Conservation (phyloP, 148 eudicot species). For the Limonium bicolor region DNA sequence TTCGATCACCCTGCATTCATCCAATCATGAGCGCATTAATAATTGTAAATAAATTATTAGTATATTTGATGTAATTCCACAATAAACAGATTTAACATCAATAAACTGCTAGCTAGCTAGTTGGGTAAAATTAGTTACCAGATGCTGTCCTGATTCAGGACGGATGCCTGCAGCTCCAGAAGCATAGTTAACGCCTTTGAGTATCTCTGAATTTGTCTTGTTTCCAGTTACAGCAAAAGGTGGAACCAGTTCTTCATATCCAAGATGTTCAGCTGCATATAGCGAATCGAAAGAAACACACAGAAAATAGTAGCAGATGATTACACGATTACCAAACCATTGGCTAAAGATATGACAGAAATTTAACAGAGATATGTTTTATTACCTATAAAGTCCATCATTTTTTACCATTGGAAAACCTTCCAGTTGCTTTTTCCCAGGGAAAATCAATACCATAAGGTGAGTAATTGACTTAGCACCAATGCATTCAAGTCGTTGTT, state of each 20-base stretch:
- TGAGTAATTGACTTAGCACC: constrained; percentile 22
- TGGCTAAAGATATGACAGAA: not conserved
- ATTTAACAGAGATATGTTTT: not conserved
- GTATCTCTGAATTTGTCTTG: not conserved
- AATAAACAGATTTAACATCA: too few relatives aligned
- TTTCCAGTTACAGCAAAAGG: not conserved
- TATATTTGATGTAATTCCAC: too few relatives aligned
- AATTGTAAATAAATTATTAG: not conserved
- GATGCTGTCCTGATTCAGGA: constrained; percentile 3
- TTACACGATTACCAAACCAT: too few relatives aligned
- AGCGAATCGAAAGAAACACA: too few relatives aligned
- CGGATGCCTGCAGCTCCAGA: constrained; percentile 9
- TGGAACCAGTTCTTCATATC: constrained; percentile 3
- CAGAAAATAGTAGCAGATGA: too few relatives aligned
- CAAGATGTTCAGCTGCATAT: constrained; percentile 1
- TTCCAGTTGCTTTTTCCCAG: constrained; percentile 19
- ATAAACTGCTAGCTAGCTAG: too few relatives aligned
- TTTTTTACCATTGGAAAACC: constrained; percentile 8
- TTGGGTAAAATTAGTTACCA: not conserved
- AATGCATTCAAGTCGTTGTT: constrained; percentile 16
- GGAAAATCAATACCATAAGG: constrained; percentile 39
- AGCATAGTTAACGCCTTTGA: constrained; percentile 1
- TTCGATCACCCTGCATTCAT: constrained; percentile 3
- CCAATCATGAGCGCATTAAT: not conserved
- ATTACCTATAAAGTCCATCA: not conserved